Evolutionary conservation across 2,329 filamentous ascomycete genomes (phyloP), one percentile per base, ranked within the genome.

Genomic region (Verticillium isaacii): DNA sequence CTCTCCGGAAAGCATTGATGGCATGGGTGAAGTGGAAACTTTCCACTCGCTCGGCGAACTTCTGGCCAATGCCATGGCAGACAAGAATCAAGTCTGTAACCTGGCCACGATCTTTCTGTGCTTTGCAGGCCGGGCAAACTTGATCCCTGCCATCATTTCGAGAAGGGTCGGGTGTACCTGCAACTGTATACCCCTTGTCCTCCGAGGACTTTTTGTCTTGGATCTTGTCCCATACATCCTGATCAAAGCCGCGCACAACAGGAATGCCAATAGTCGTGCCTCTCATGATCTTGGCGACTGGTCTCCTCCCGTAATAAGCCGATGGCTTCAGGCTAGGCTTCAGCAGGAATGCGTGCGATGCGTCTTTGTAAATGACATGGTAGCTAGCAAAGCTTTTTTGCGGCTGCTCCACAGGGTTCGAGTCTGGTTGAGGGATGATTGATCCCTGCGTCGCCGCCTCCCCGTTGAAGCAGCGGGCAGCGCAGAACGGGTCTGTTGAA

Each of bases 11-110:
- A 0, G 89, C 86, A 70, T 97, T 98, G 72, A 98, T 94, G 5
- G 93, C 91, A 73, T 98, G 94, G 0, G 95, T 99, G 69, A 99
- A 99, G 73, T 98, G 92, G 69, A 93, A 99, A 68, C 92, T 97
- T 74, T 98, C 94, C 64, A 98, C 92, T 14, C 93, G 84, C 72
- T 99, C 93, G 0, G 93, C 96, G 58, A 98, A 83, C 73, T 99
- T 98, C 73, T 99, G 95, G 0, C 95, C 95, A 66, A 99, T 98
- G 2, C 95, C 95, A 70, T 99, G 95, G 54, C 95, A 91, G 11
- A 98, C 92, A 5, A 99, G 82, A 1, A 98, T 85, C 8, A 99
- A 80, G 70, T 99, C 95, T 1, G 90, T 94, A 5, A 96, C 91
- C 64, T 88, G 86, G 1, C 87, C 87, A 32, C 81, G 81, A 52